These are phyloP conservation scores for Pseudocercospora pini-densiflorae DNA, from an alignment of 2,329 filamentous ascomycete genomes.

Conservation along the genomic window DNA sequence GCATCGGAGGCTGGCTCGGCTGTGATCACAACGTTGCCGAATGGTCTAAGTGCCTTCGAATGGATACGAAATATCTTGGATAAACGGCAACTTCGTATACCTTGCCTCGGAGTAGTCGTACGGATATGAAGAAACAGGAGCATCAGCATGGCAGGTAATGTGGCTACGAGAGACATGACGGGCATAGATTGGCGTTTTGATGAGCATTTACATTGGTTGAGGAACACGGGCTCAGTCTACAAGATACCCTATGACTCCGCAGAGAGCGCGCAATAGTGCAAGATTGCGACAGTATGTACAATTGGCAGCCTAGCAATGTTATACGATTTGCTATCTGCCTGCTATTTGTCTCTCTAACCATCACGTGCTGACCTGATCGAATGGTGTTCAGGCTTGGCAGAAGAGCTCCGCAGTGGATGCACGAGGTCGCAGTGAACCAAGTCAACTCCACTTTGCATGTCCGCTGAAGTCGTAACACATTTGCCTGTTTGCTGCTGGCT, in stretches of 20 bases:
- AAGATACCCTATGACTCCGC: slow-evolving; percentile 6
- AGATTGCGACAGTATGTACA: slow-evolving; percentile 6
- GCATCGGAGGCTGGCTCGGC: slow-evolving; percentile 50
- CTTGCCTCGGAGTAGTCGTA: slow-evolving; percentile 87
- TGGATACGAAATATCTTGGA: slow-evolving; percentile 85
- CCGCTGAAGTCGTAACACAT: background rate
- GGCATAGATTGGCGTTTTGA: slow-evolving; percentile 8
- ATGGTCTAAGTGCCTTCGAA: slow-evolving; percentile 73
- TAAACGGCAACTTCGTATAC: slow-evolving; percentile 84
- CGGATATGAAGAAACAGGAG: slow-evolving; percentile 32
- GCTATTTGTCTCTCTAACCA: background rate
- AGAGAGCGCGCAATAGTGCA: background rate
- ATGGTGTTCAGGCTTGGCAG: background rate
- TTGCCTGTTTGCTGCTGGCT: background rate
- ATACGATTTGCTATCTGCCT: background rate
- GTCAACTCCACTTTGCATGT: background rate
- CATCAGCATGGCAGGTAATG: background rate
- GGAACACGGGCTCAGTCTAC: background rate
- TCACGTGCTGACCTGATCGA: background rate
- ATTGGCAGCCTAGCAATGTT: slow-evolving; percentile 1
- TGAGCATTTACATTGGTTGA: slow-evolving; percentile 11
- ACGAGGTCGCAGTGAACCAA: background rate
- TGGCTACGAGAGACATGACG: slow-evolving; percentile 8
- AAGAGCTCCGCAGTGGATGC: background rate
- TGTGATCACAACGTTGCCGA: slow-evolving; percentile 46